These are phyloP conservation scores for Saccharomycopsis amapae DNA, from an alignment of 805 yeast species.

Conservation along the genomic window DNA sequence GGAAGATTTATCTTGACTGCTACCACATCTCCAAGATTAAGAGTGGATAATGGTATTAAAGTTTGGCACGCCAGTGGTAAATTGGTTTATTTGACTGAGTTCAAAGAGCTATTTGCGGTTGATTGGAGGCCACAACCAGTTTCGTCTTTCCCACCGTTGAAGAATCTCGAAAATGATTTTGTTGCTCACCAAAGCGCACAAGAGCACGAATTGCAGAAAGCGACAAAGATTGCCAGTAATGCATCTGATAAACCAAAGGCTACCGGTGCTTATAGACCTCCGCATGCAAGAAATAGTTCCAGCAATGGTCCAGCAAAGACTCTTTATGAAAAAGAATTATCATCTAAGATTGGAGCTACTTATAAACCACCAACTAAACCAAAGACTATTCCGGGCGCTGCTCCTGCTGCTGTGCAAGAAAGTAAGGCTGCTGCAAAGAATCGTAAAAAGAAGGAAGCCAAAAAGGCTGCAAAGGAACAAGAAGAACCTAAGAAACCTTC, in stretches of 20 bases:
- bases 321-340: slow-evolving; percentile 51
- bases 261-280: slow-evolving; percentile 92
- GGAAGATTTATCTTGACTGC: slow-evolving; percentile 92
- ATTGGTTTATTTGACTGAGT: slow-evolving; percentile 70
- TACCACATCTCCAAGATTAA: slow-evolving; percentile 90
- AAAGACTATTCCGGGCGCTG: slow-evolving; percentile 49
- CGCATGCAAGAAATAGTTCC: slow-evolving; percentile 65
- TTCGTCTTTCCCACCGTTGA: slow-evolving; percentile 31
- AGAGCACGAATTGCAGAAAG: slow-evolving; percentile 34
- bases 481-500: not conserved
- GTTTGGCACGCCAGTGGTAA: slow-evolving; percentile 90
- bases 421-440: slow-evolving; percentile 65
- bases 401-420: slow-evolving; percentile 40
- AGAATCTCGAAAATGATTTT: slow-evolving; percentile 45
- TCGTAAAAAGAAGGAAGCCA: slow-evolving; percentile 67
- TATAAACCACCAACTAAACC: slow-evolving; percentile 26
- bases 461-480: slow-evolving; percentile 29
- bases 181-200: slow-evolving; percentile 65
- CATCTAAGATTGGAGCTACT: slow-evolving; percentile 23
- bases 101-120: slow-evolving; percentile 70
- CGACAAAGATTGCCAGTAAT: not conserved
- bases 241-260: not conserved
- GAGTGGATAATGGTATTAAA: slow-evolving; percentile 93
- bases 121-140: slow-evolving; percentile 67
- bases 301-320: slow-evolving; percentile 37